Evolutionary conservation across 345 rosid species (phyloP).

Genomic region (Ceriops zippeliana): DNA sequence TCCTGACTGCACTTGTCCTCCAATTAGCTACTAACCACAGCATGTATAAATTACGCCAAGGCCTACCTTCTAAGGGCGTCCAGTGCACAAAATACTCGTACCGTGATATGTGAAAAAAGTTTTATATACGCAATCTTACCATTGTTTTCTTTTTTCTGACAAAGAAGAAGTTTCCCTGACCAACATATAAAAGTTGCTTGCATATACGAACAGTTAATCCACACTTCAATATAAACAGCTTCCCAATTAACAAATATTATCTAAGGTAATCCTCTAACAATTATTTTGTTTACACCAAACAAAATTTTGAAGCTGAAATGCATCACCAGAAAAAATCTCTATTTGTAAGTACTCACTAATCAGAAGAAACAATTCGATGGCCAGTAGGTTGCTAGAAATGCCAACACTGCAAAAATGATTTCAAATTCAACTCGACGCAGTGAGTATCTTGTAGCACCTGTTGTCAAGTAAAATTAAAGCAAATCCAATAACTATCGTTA

Average conservation of each 20-base stretch:
- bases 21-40: too few species aligned
- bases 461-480: background rate
- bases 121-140: too few species aligned
- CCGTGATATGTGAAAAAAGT: too few species aligned
- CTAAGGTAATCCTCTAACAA: background rate
- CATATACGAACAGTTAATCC: too few species aligned
- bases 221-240: background rate
- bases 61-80: too few species aligned
- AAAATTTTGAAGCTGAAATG: background rate
- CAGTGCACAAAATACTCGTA: too few species aligned
- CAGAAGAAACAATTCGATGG: background rate
- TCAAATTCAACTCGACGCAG: constrained; percentile 10
- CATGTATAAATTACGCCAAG: too few species aligned
- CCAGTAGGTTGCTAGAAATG: constrained; percentile 15
- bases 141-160: too few species aligned
- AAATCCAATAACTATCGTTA: too few species aligned
- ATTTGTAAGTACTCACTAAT: background rate
- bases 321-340: background rate
- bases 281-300: background rate
- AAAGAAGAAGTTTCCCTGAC: too few species aligned
- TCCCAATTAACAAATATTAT: background rate
- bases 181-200: too few species aligned
- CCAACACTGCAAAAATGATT: constrained; percentile 9
- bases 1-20: too few species aligned
- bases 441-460: constrained; percentile 26